Evolutionary conservation across 176 grass and related monocot genomes (phyloP), one percentile per base, ranked within the genome.

Genomic region (Pontederia paniculata): DNA sequence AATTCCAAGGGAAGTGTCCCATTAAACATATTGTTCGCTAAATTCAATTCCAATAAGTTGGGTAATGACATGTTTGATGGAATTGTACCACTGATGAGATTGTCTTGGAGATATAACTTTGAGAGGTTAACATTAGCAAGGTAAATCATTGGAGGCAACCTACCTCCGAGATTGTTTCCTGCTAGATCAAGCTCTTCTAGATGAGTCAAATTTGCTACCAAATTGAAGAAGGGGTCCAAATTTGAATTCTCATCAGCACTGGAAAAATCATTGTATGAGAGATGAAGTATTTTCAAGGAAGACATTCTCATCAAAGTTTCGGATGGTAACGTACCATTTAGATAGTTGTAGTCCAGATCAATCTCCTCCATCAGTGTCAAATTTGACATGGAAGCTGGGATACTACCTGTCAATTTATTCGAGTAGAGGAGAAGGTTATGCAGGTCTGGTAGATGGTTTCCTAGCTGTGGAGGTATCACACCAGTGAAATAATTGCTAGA

Each of bases 21-120:
- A 70, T 58, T 15, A 42, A 70, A 57, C 19, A 47, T 43, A 70
- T 70, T 70, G 43, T 70, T 70, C 49, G 54, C 57, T 23, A 70
- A 22, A 19, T 57, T 10, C 16, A 70, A 44, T n/a, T 10, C 57
- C 14, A 17, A 48, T 54, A 70, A 57, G 17, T 49, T 70, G 54
- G 21, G 67, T 9, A 48, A 48, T 25, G 54, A 48, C 4, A 70
- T 25, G 1, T 48, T 49, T 31, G 44, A 57, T 48, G 67, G 67
- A 15, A 70, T 70, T 31, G 22, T 54, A n/a, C 67, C 67, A 28
- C 41, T 19, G 22, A 70, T 57, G 21, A 14, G 44, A 48, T 67
- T 67, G 9, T 44, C 50, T 21, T 21, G n/a, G 49, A 67, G 50
- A 54, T 67, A 25, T 9, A 67, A 25, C 50, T 67, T 23, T 12